Conservation (phyloP, 805 yeast species). For the Naumovozyma baii region DNA sequence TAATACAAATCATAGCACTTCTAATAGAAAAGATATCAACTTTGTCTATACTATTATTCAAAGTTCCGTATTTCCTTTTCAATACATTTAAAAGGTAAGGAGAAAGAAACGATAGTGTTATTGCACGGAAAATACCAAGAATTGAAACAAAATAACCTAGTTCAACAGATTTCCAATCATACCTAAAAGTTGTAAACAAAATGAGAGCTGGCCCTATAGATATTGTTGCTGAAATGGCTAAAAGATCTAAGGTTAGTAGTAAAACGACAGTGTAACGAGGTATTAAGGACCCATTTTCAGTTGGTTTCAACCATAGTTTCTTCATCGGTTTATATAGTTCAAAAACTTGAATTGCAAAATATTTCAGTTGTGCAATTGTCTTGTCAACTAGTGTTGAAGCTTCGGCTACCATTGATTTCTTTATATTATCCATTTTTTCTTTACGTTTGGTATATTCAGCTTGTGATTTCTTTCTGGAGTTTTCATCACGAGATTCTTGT, state of each 20-base stretch:
- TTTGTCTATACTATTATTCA: slow-evolving; percentile 40
- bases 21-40: slow-evolving; percentile 37
- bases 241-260: slow-evolving; percentile 40
- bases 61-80: slow-evolving; percentile 29
- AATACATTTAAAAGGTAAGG: slow-evolving; percentile 39
- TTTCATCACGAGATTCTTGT: slow-evolving; percentile 55
- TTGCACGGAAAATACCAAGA: slow-evolving; percentile 41
- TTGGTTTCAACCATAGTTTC: slow-evolving; percentile 40
- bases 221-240: slow-evolving; percentile 33
- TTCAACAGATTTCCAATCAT: slow-evolving; percentile 44
- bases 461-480: slow-evolving; percentile 46
- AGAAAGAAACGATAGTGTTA: slow-evolving; percentile 40
- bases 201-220: slow-evolving; percentile 37
- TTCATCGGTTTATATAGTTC: slow-evolving; percentile 40
- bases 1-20: slow-evolving; percentile 30
- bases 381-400: neutral
- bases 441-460: slow-evolving; percentile 1
- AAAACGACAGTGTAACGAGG: slow-evolving; percentile 42
- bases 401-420: neutral
- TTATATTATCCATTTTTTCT: neutral
- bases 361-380: slow-evolving; percentile 5
- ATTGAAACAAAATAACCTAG: slow-evolving; percentile 49
- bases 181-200: slow-evolving; percentile 44
- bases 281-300: slow-evolving; percentile 20
- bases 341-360: slow-evolving; percentile 9